These are phyloP conservation scores for Wickerhamiella kurtzmanii DNA, from an alignment of 805 yeast genomes.

Conservation along the genomic window DNA sequence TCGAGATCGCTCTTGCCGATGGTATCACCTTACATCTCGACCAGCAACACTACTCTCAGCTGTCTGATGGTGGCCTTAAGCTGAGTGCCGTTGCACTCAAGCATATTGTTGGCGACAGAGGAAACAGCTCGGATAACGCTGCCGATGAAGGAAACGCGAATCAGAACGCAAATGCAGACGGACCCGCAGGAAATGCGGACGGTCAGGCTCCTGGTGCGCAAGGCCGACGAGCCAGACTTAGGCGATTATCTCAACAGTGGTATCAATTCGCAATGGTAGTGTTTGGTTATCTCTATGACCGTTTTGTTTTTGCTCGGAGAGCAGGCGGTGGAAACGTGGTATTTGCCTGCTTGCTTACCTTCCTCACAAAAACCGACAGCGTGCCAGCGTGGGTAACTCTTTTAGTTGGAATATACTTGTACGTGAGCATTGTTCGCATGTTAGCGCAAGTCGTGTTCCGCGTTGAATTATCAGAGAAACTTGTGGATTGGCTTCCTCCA, in stretches of 20 bases:
- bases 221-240: too few relatives aligned
- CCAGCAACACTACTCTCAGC: neutral
- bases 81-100: neutral
- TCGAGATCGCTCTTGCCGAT: neutral
- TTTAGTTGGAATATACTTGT: neutral
- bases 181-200: too few relatives aligned
- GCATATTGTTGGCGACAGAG: neutral
- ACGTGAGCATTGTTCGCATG: neutral
- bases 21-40: neutral
- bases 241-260: too few relatives aligned
- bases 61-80: neutral
- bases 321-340: neutral
- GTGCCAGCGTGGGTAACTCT: neutral
- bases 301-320: neutral
- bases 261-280: too few relatives aligned
- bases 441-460: neutral
- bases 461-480: neutral
- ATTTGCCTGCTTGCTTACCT: neutral
- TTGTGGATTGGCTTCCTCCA: neutral
- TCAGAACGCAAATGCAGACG: too few relatives aligned
- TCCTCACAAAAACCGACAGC: neutral
- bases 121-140: too few relatives aligned
- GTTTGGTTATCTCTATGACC: too few relatives aligned
- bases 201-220: too few relatives aligned
- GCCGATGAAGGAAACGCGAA: too few relatives aligned